phyloP scores from a whole-genome alignment of 352 stramenopile species.

The Globisporangium paddicum region DNA sequence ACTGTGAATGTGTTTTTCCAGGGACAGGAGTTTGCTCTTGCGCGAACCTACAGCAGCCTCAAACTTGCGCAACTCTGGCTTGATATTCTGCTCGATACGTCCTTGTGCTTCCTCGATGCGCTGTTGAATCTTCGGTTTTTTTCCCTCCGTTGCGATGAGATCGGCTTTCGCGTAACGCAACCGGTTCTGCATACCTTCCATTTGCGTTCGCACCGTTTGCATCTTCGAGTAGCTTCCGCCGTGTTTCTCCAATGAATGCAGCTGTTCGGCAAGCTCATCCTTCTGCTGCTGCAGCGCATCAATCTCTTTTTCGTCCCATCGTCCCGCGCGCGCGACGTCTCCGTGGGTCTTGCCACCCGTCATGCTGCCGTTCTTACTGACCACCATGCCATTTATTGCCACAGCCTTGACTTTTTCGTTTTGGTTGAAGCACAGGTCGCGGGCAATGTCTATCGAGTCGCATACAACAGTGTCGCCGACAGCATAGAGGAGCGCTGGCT shows the following conservation, averaged over 20 bases:
- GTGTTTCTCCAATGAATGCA: conserved; percentile 59
- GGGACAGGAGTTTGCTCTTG: conserved; percentile 27
- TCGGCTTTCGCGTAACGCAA: conserved; percentile 75
- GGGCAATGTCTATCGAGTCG: conserved; percentile 93
- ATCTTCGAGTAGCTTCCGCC: conserved; percentile 64
- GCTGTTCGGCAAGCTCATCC: conserved; percentile 69
- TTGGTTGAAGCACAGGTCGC: conserved; percentile 76
- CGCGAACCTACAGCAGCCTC: conserved; percentile 45
- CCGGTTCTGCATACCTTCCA: conserved; percentile 68
- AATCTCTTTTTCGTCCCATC: conserved; percentile 93
- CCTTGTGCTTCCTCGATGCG: conserved; percentile 53
- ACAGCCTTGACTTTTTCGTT: conserved; percentile 88
- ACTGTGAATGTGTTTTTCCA: conserved; percentile 62
- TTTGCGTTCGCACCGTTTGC: conserved; percentile 59
- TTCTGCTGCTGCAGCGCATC: conserved; percentile 82
- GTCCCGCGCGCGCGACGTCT: conserved; percentile 74
- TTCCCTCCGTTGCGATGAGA: conserved; percentile 59
- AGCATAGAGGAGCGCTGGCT: conserved; percentile 94
- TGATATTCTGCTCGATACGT: conserved; percentile 41
- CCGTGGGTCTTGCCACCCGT: conserved; percentile 92
- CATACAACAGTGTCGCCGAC: conserved; percentile 95
- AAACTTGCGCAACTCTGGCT: conserved; percentile 63
- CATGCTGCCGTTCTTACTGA: conserved; percentile 98
- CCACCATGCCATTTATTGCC: conserved; percentile 94
- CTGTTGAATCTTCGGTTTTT: conserved; percentile 60